phyloP scores from a whole-genome alignment of 2,329 filamentous ascomycete genomes.

The Fusarium keratoplasticum region DNA sequence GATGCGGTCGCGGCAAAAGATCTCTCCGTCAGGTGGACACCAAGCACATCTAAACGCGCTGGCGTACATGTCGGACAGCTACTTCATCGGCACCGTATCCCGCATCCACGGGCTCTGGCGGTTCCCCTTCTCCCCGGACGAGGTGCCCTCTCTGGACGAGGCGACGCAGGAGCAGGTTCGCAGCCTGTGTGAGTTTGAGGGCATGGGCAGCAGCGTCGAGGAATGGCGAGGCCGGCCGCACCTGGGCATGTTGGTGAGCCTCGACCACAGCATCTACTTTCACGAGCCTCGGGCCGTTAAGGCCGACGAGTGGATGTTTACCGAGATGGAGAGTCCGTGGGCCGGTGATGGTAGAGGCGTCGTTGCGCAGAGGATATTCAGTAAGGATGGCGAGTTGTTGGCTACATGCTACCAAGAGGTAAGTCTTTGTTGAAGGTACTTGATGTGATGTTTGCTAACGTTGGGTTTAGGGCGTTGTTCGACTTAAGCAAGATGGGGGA shows the following conservation, averaged over 20 bases:
- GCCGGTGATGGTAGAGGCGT: conserved; percentile 81
- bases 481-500: conserved; percentile 57
- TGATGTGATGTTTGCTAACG: conserved; percentile 32
- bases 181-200: conserved; percentile 57
- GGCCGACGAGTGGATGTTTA: conserved; percentile 82
- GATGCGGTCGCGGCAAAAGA: conserved; percentile 79
- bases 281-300: conserved; percentile 69
- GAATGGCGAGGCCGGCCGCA: conserved; percentile 64
- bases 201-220: conserved; percentile 54
- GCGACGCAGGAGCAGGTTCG: conserved; percentile 53
- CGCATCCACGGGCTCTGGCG: conserved; percentile 85
- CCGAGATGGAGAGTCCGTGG: conserved; percentile 85
- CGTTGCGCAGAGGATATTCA: conserved; percentile 80
- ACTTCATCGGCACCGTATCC: conserved; percentile 90
- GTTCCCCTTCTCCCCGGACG: conserved; percentile 67
- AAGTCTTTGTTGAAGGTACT: conserved; percentile 38
- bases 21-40: conserved; percentile 78
- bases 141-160: conserved; percentile 63
- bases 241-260: conserved; percentile 86
- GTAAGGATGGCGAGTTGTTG: conserved; percentile 76
- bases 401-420: conserved; percentile 87
- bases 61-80: conserved; percentile 92
- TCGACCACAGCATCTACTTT: conserved; percentile 81
- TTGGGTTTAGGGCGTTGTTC: conserved; percentile 57
- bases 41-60: conserved; percentile 87